Base-by-base conservation (phyloP, 805 yeast genomes). In the Saturnispora dispora region DNA sequence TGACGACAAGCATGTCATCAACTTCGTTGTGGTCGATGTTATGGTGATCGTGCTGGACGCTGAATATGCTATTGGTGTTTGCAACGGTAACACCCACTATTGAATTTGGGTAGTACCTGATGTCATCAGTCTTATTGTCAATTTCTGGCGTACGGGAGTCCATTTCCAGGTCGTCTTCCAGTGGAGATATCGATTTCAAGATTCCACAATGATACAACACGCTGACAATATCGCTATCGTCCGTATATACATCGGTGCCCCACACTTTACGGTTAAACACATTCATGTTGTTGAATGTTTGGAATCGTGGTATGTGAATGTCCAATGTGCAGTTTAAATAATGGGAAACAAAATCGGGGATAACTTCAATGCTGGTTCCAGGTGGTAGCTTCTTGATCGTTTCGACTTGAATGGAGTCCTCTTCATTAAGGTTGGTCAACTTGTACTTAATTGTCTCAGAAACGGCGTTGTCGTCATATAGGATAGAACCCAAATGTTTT, bases 161-260 rank as follows among this genome's bases (percentile, higher is more conserved):
- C 7, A 37, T 18, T 18, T 37, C 41, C 13, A 37, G 11, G 2
- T 40, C 50, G 51, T 54, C 42, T 13, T 25, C 40, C 3, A 52
- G 35, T 13, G 70, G 69, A 32, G 63, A 62, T 17, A 58, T 63
- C 11, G 73, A 63, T 49, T 75, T 65, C 52, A 82, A 72, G 45
- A 83, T 67, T 0, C 96, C 96, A 54, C 81, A 70, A 60, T 93
- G 98, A 55, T 79, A 76, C 48, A 91, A 68, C 0, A 82, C 84
- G 5, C 86, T 73, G 36, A 91, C 73, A 2, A 90, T 70, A 64
- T 91, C 96, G 1, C 96, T 85, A 65, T 91, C 99, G 66, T 93
- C 98, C 0, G 97, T 87, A 66, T 91, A 93, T 0, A 93, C 72
- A 43, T 90, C 96, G 2, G 90, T 78, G 2, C 99, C 99, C 98